Base-by-base conservation (phyloP, 2,329 filamentous ascomycete species). In the Cladophialophora immunda region DNA sequence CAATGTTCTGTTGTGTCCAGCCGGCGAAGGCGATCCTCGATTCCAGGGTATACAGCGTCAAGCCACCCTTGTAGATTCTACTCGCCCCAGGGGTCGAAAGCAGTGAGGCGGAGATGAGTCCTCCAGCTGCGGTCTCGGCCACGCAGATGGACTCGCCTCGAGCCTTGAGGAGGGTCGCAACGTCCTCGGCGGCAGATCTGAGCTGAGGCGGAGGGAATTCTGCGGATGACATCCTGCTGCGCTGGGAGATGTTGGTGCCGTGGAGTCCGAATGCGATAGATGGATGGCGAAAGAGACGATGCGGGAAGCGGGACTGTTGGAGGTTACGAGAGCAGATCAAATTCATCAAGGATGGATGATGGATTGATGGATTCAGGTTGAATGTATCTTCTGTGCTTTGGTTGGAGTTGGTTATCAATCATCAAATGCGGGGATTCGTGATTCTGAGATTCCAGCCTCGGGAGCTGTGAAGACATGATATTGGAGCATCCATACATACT, bases 81-180 rank as follows among this genome's bases (percentile, higher is more conserved):
- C 83, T 86, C 19, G 88, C 87, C 41, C 88, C 88, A 0, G 87
- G 85, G 17, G 80, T 82, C 62, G 85, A 83, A 65, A 90, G 83
- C 22, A 90, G 78, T 50, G 84, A 81, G 29, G 86, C 83, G 55
- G 85, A 87, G 65, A 89, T 85, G 32, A 90, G 81, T 15, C 88
- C 88, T 36, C 88, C 88, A 8, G 87, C 85, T 56, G 87, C 87
- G 22, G 87, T 90, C 76, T 90, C 88, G 61, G 86, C 87, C 41
- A 90, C 84, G 65, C 83, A 85, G 69, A 90, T 81, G 36, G 83
- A 88, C 73, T 89, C 84, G 67, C 83, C 81, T 62, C 82, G 82
- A 52, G 84, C 79, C 70, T 84, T 85, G 15, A 71, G 69, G 2
- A 71, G 56, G 5, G 55, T 6, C 15, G 69, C 69, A 6, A 71